Evolutionary conservation across 164 flowering plant species (phyloP).

Genomic region (Protea cynaroides): DNA sequence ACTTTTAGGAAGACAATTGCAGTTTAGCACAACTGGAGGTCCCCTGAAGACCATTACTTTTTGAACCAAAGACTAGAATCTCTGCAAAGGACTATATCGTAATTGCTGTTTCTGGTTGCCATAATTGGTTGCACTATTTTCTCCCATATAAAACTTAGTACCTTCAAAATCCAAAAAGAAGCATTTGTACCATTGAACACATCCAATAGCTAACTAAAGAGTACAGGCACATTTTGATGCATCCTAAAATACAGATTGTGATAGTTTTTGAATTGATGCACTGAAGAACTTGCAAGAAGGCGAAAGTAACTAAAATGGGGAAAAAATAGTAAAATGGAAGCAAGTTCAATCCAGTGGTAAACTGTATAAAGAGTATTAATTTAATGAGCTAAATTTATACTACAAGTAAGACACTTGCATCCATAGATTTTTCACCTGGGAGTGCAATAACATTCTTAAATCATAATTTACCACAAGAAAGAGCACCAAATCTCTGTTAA

Average conservation of each 20-base stretch:
- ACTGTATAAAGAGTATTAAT: too few relatives aligned
- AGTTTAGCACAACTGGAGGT: not conserved
- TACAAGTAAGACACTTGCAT: too few relatives aligned
- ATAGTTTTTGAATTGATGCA: too few relatives aligned
- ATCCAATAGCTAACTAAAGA: not conserved
- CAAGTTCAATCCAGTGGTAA: not conserved
- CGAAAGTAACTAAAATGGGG: too few relatives aligned
- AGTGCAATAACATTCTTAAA: too few relatives aligned
- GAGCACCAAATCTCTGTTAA: too few relatives aligned
- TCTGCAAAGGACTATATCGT: not conserved
- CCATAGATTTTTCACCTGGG: too few relatives aligned
- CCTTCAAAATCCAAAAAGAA: not conserved
- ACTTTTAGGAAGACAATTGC: not conserved
- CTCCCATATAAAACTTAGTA: not conserved
- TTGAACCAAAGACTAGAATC: not conserved
- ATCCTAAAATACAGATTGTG: not conserved
- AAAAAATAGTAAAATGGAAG: too few relatives aligned
- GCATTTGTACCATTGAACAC: not conserved
- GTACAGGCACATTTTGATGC: not conserved
- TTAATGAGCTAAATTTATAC: too few relatives aligned
- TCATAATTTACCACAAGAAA: too few relatives aligned
- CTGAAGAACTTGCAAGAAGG: too few relatives aligned
- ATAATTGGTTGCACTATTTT: not conserved
- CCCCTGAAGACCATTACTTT: not conserved
- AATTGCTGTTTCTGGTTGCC: not conserved